phyloP scores from a whole-genome alignment of 345 rosid species.

The Eucalyptus curtisii region DNA sequence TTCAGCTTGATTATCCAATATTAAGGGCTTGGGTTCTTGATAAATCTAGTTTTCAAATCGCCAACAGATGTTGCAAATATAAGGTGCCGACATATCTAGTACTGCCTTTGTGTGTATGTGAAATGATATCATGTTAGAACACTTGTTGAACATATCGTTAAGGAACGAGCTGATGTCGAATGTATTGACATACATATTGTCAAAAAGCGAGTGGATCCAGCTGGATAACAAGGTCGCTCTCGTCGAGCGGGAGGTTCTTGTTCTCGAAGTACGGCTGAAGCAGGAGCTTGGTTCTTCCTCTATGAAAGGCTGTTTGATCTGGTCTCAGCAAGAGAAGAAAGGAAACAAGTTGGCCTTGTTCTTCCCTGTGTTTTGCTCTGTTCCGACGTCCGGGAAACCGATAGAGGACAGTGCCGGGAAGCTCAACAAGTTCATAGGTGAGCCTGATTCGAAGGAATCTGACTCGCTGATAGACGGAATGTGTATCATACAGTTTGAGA shows the following conservation, averaged over 20 bases:
- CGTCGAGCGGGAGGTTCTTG: slow-evolving; percentile 46
- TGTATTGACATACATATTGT: not conserved
- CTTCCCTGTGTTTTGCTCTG: not conserved
- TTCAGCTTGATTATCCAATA: not conserved
- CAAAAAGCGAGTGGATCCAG: not conserved
- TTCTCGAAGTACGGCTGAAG: not conserved
- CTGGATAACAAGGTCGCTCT: slow-evolving; percentile 46
- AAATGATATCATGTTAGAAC: not conserved
- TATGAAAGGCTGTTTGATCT: not conserved
- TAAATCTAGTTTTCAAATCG: too few relatives aligned
- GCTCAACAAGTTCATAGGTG: not conserved
- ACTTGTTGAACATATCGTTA: not conserved
- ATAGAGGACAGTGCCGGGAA: not conserved
- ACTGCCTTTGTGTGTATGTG: not conserved
- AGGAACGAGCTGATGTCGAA: slow-evolving; percentile 13
- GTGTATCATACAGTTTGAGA: not conserved
- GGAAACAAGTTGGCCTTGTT: not conserved
- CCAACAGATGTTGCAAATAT: too few relatives aligned
- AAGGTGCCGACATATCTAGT: too few relatives aligned
- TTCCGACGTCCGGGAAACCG: not conserved
- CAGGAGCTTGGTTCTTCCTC: slow-evolving; percentile 1
- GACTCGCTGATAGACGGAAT: not conserved
- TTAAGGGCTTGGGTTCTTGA: not conserved
- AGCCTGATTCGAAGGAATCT: not conserved
- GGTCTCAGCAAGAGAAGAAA: not conserved